A percentile compares a stretch with the other conserved stretches of the same genome.
Evolutionary conservation across 2,329 filamentous ascomycete genomes (phyloP).

Genomic region (Claviceps monticola): DNA sequence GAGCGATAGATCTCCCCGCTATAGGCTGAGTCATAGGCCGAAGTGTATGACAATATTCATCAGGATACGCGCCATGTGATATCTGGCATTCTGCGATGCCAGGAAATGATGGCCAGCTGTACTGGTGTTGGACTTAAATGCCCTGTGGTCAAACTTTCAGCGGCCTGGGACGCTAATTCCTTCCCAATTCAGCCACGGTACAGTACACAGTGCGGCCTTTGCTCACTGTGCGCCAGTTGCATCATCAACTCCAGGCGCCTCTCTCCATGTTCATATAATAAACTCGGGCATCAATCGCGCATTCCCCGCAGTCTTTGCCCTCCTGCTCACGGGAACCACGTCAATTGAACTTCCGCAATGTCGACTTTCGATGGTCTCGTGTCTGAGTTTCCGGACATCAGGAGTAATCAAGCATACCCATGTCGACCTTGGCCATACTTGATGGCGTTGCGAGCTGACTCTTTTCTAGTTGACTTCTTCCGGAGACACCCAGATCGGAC

Average conservation of each 20-base stretch:
- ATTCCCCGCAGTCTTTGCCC: not conserved
- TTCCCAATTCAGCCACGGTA: slow-evolving; percentile 4
- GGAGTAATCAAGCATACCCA: slow-evolving; percentile 30
- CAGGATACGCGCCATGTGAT: too few species aligned
- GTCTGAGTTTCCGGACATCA: slow-evolving; percentile 65
- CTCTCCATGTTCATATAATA: too few species aligned
- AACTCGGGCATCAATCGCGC: not conserved
- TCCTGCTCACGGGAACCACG: not conserved
- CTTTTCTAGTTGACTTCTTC: slow-evolving; percentile 65
- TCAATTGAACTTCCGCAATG: slow-evolving; percentile 30
- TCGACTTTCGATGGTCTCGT: slow-evolving; percentile 65
- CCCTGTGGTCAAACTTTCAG: not conserved
- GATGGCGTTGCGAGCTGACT: not conserved
- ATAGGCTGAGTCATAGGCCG: too few species aligned
- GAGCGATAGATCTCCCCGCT: too few species aligned
- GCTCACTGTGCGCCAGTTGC: not conserved
- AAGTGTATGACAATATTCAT: too few species aligned
- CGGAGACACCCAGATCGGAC: slow-evolving; percentile 37
- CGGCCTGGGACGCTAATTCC: not conserved
- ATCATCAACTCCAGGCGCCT: not conserved
- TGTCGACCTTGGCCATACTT: not conserved
- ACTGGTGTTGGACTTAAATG: too few species aligned
- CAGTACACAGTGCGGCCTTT: not conserved
- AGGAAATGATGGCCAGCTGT: too few species aligned
- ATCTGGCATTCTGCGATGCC: too few species aligned